Evolutionary conservation across 352 stramenopile genomes (phyloP).

Genomic region (Pythium dissotocum): DNA sequence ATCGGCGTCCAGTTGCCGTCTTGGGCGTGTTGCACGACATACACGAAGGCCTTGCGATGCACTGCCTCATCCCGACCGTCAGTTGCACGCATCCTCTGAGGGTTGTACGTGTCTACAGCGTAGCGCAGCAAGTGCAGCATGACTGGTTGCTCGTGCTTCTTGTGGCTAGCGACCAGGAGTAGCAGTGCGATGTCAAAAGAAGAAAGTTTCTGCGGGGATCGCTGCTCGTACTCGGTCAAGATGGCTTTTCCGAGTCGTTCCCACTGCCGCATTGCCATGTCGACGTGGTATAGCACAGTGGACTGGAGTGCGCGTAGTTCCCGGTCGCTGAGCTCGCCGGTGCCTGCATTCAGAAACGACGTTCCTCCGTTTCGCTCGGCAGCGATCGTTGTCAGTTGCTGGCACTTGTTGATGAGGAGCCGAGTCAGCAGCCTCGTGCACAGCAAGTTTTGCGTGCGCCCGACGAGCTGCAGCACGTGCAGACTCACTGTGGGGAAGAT

Average conservation of each 20-base stretch:
- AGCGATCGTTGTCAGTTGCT: slow-evolving; percentile 16
- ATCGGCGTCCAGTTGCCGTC: slow-evolving; percentile 42
- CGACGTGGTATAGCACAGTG: slow-evolving; percentile 59
- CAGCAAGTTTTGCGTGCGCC: slow-evolving; percentile 30
- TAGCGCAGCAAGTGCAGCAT: slow-evolving; percentile 34
- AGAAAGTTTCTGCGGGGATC: slow-evolving; percentile 27
- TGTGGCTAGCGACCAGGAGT: slow-evolving; percentile 39
- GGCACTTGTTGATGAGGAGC: slow-evolving; percentile 41
- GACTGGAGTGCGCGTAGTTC: slow-evolving; percentile 41
- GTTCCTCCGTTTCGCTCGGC: neutral
- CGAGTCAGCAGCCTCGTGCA: slow-evolving; percentile 40
- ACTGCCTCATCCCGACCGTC: slow-evolving; percentile 8
- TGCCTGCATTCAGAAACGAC: neutral
- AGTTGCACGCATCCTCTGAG: slow-evolving; percentile 3
- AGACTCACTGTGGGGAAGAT: slow-evolving; percentile 46
- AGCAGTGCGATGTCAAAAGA: slow-evolving; percentile 49
- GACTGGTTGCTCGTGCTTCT: slow-evolving; percentile 33
- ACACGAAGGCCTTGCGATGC: slow-evolving; percentile 29
- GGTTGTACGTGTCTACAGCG: slow-evolving; percentile 30
- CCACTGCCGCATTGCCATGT: slow-evolving; percentile 50
- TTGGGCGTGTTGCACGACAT: slow-evolving; percentile 30
- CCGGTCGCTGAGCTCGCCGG: slow-evolving; percentile 14
- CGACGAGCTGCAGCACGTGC: slow-evolving; percentile 41
- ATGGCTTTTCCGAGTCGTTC: slow-evolving; percentile 40
- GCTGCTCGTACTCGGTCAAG: slow-evolving; percentile 40